Evolutionary conservation across 176 grass and related monocot genomes (phyloP).

Genomic region (Echinochloa phyllopogon): DNA sequence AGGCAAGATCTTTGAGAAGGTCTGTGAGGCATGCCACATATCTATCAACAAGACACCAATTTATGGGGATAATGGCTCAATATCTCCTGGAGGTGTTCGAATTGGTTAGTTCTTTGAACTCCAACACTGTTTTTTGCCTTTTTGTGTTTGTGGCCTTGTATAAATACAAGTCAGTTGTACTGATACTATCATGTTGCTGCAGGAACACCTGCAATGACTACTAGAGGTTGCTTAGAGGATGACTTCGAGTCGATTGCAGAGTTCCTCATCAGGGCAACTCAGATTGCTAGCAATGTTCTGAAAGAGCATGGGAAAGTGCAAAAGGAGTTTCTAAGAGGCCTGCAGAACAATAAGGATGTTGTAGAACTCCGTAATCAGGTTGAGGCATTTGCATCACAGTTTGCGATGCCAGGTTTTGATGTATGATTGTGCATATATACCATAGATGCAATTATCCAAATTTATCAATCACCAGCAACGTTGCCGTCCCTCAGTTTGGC

Average conservation of each 20-base stretch:
- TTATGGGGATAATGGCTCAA: constrained; percentile 94
- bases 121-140: background rate
- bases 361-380: constrained; percentile 72
- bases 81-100: constrained; percentile 81
- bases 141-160: background rate
- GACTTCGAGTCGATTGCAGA: constrained; percentile 81
- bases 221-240: constrained; percentile 93
- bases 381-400: constrained; percentile 82
- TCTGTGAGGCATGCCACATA: constrained; percentile 93
- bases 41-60: constrained; percentile 93
- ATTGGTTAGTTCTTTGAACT: constrained; percentile 75
- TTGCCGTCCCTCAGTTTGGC: background rate
- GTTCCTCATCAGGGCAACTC: constrained; percentile 85
- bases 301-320: constrained; percentile 91
- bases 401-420: constrained; percentile 94
- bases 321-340: constrained; percentile 79
- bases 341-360: constrained; percentile 80
- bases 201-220: constrained; percentile 98
- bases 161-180: background rate
- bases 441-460: constrained; percentile 33
- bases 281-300: constrained; percentile 71
- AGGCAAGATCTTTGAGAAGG: constrained; percentile 95
- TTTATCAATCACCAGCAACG: constrained; percentile 27
- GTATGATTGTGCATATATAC: constrained; percentile 55
- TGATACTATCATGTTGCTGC: constrained; percentile 37